Conservation (phyloP, 169 alveolate species). For the Perkinsus marinus region DNA sequence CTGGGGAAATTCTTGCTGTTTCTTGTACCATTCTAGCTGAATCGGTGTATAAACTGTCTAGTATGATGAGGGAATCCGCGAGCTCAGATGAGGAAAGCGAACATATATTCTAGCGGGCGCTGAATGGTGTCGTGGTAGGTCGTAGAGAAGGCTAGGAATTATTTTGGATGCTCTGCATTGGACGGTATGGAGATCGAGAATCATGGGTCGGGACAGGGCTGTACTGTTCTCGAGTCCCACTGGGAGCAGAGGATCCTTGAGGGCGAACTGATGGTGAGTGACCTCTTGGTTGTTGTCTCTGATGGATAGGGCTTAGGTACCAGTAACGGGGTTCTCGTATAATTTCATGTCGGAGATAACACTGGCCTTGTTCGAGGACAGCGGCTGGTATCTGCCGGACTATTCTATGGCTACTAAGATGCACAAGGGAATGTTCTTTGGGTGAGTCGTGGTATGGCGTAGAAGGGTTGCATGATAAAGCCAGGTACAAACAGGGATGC, state of each 20-base stretch:
- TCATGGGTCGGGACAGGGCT: neutral
- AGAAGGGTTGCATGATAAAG: neutral
- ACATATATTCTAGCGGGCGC: too few relatives aligned
- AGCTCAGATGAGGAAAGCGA: too few relatives aligned
- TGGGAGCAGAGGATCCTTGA: neutral
- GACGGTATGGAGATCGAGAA: neutral
- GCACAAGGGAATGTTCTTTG: neutral
- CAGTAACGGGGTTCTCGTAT: neutral
- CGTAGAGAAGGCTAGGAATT: neutral
- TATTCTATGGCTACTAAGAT: neutral
- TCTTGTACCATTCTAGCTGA: too few relatives aligned
- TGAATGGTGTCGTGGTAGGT: neutral
- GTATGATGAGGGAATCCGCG: too few relatives aligned
- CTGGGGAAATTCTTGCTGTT: too few relatives aligned
- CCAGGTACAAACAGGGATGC: neutral
- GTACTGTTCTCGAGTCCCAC: neutral
- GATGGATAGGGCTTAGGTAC: neutral
- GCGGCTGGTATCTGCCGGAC: neutral
- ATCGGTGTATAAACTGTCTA: too few relatives aligned
- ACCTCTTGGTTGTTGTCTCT: neutral
- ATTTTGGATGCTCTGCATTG: neutral
- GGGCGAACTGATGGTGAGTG: neutral
- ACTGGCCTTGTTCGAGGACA: neutral
- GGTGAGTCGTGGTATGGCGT: neutral
- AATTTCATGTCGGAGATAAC: neutral